Evolutionary conservation across 805 yeast genomes (phyloP), one percentile per base, ranked within the genome.

Genomic region (Lachancea dasiensis): DNA sequence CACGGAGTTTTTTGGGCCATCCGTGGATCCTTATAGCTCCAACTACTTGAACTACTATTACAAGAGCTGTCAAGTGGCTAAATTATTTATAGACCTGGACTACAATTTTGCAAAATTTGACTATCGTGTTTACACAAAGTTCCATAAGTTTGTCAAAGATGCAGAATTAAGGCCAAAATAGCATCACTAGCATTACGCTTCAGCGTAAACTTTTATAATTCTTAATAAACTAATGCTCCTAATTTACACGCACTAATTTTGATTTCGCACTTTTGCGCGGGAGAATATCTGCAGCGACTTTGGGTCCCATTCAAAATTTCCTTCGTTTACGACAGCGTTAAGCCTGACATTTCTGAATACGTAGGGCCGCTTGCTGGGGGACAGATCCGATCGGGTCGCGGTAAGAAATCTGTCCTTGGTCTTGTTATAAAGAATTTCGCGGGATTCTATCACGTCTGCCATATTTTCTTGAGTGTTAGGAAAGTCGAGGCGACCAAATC

Each of bases 81-180:
- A 75, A 54, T 68, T 75, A 43, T 75, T 78, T 49, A 71, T 76
- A 48, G 84, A 78, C 49, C 63, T 78, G 44, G 82, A 77, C 54
- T 73, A 72, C 56, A 76, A 73, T 51, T 77, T 78, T 52, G 71
- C 77, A 23, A 67, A 67, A 49, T 78, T 78, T 60, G 68, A 74
- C 52, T 64, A 64, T 48, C 61, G 61, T 22, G 70, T 75, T 27
- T 78, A 77, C 43, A 43, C 50, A 26, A 54, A 60, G 46, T 65
- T 68, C 38, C 57, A 60, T 31, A 45, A 58, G 15, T 55, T 56
- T 16, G 42, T 62, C 45, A 53, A 54, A 36, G 24, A 43, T 18
- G 36, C 31, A 4, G 32, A 37, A 16, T 16, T 38, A 18, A 21
- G 17, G 6, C 17, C 34, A 24, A 35, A 38, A 37, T 41, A 35